phyloP scores from a whole-genome alignment of 2,329 filamentous ascomycete genomes.

The Capronia americana region DNA sequence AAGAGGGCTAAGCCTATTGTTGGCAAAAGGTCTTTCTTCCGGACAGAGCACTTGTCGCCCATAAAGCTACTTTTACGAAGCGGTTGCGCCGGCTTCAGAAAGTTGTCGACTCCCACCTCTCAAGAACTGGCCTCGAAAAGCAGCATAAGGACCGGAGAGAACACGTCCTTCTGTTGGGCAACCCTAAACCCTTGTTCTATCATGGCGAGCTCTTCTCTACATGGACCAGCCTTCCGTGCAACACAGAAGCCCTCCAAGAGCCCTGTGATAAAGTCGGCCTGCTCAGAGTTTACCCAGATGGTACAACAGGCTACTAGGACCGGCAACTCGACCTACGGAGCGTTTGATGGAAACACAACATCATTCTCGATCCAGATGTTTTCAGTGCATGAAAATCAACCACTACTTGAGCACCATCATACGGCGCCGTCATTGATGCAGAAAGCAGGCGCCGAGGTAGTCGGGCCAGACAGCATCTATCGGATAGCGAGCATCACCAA shows the following conservation, averaged over 20 bases:
- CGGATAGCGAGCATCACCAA: constrained; percentile 49
- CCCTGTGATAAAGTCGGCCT: neutral
- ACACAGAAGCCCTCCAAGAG: neutral
- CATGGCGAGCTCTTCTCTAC: constrained; percentile 3
- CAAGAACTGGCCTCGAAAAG: too few relatives aligned
- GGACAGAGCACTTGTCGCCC: too few relatives aligned
- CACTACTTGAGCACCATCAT: constrained; percentile 42
- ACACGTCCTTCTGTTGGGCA: too few relatives aligned
- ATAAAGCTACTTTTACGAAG: too few relatives aligned
- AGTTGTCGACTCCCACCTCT: too few relatives aligned
- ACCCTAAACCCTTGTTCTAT: neutral
- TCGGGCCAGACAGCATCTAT: constrained; percentile 39
- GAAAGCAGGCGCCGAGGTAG: constrained; percentile 14
- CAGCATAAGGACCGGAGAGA: too few relatives aligned
- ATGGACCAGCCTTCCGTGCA: constrained; percentile 4
- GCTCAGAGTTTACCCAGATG: neutral
- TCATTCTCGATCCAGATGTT: constrained; percentile 52
- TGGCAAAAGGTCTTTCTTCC: too few relatives aligned
- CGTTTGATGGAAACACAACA: constrained; percentile 22
- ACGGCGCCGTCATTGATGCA: constrained; percentile 33
- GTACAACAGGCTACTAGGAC: neutral
- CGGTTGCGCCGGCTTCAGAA: too few relatives aligned
- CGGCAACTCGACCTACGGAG: constrained; percentile 1
- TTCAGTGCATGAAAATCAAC: constrained; percentile 45
- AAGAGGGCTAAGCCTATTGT: too few relatives aligned